These are phyloP conservation scores for Candida maesae DNA, from an alignment of 805 yeast species.

Conservation along the genomic window DNA sequence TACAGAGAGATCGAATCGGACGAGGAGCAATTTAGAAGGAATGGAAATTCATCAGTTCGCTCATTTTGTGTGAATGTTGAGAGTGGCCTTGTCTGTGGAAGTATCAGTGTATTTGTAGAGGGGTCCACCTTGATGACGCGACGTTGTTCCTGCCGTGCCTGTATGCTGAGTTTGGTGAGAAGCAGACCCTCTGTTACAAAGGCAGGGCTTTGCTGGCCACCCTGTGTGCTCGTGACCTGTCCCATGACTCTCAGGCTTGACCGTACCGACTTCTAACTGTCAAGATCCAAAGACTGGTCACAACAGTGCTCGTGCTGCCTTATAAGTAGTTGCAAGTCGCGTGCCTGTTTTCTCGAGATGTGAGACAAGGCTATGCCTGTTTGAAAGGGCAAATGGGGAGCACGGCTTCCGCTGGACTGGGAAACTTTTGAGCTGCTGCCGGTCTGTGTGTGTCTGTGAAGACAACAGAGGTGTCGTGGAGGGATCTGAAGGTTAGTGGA, in stretches of 20 bases:
- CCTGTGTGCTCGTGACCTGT: constrained; percentile 6
- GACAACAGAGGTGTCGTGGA: too few species aligned
- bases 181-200: constrained; percentile 1
- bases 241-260: constrained; percentile 3
- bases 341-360: too few species aligned
- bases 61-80: constrained; percentile 14
- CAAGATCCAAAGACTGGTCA: background rate
- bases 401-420: too few species aligned
- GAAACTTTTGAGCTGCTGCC: too few species aligned
- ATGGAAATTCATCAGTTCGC: constrained; percentile 6
- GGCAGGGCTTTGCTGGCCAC: constrained; percentile 3
- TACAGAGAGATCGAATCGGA: constrained; percentile 7
- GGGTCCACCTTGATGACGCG: constrained; percentile 5
- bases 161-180: constrained; percentile 5
- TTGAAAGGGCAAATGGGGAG: background rate
- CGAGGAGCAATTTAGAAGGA: constrained; percentile 7
- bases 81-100: constrained; percentile 7
- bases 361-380: too few species aligned
- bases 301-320: background rate
- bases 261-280: background rate
- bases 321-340: too few species aligned
- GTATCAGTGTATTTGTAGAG: background rate
- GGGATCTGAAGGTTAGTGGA: too few species aligned
- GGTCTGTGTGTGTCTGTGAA: too few species aligned
- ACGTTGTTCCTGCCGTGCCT: background rate